Base-by-base conservation (phyloP, 192 early-diverging fungal species). In the Haplosporangium gracile region DNA sequence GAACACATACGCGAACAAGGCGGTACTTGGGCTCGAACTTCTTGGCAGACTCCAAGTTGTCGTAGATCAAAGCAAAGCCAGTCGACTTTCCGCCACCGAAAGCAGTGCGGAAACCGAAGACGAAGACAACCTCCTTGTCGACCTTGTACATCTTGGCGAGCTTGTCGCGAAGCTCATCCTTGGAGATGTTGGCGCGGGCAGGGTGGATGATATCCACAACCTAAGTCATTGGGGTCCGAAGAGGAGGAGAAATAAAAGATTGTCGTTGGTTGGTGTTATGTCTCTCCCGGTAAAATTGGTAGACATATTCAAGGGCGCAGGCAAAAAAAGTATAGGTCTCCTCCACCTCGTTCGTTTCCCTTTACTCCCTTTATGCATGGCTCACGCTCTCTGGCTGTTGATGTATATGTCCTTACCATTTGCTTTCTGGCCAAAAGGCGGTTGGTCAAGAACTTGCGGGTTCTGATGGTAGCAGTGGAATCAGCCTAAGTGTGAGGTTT, bases 21-120 rank as follows among this genome's bases (percentile, higher is more conserved):
- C 98, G 94, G 95, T 96, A 96, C 94, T 99, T 99, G 90, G 98
- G 98, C 94, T 99, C 98, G 88, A 99, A 96, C 95, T 98, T 98
- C 96, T 97, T 98, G 88, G 94, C 94, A 76, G 96, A 90, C 78
- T 98, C 97, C 84, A 98, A 88, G 82, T 93, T 92, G 91, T 98
- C 97, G 95, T 99, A 98, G 92, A 99, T 95, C 81, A 98, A 92
- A 65, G 93, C 98, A 88, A 98, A 99, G 70, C 97, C 98, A 82
- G 96, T 97, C 47, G 96, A 95, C 90, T 96, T 95, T 90, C 97
- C 97, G 85, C 98, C 98, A 94, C 98, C 98, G 91, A 98, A 99
- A 85, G 91, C 91, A 84, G 97, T 99, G 86, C 95, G 93, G 95
- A 98, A 96, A 76, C 98, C 97, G 91, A 99, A 99, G 77, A 93